Evolutionary conservation across 73 alveolate species (phyloP), one percentile per base, ranked within the genome.

Genomic region (Paramecium pentaurelia): DNA sequence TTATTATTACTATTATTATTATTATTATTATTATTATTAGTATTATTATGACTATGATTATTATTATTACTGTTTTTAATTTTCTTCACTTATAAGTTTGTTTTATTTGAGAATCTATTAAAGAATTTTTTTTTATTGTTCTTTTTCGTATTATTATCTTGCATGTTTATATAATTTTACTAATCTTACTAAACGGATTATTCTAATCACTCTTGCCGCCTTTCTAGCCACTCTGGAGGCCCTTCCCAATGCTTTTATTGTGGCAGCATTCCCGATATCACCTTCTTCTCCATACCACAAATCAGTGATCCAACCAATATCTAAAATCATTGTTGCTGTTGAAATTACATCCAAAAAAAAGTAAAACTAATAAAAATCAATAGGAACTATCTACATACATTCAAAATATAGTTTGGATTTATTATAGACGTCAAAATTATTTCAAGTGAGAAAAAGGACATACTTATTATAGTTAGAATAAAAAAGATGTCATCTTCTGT

Each of bases 261-360:
- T 42, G 10, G 98, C 92, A 20, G 98, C 97, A 42, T 88, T 80
- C 8, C 93, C 93, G 1, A 95, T 96, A 44, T 95, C 86, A 20
- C 94, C 94, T 36, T 73, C 87, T 32, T 64, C 84, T 14, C 77
- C 71, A 89, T 92, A 58, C 77, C 94, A 59, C 5, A 32, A 71
- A 47, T 96, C 93, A 94, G 95, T 85, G 4, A 97, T 93, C 97
- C 97, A 96, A 16, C 96, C 97, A 8, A 95, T 95, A 85, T 96
- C 98, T 47, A 94, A 92, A 40, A 96, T 86, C 54, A 96, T 84
- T 18, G 98, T 93, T 9, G 92, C 84, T 12, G 97, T 96, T 18
- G 98, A 93, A 18, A 96, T 88, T 40, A 92, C 77, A 86, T 96
- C 98, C 10, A 96, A 95, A 96, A 96, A 96, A 73, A 96, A 96